phyloP scores from a whole-genome alignment of 2,329 filamentous ascomycete species.

The Colletotrichum tanaceti region DNA sequence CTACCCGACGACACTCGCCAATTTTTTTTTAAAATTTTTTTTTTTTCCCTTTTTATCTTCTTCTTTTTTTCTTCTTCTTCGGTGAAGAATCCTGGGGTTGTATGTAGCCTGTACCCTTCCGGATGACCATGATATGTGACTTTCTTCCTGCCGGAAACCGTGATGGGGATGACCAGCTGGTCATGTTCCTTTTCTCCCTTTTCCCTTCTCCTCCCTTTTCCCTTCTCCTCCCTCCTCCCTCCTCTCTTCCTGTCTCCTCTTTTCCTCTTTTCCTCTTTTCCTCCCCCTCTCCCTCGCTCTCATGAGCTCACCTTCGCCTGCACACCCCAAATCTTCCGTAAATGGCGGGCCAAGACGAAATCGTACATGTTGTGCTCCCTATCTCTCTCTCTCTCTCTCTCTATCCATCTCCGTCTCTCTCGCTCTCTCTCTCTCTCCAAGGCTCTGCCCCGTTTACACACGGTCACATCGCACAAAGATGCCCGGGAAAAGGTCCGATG shows the following conservation, averaged over 20 bases:
- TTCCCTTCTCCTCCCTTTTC: no score
- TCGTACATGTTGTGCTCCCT: conserved; percentile 31
- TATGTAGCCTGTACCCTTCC: neutral
- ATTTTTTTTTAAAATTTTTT: conserved; percentile 1
- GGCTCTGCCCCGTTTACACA: conserved; percentile 17
- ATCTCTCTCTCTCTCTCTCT: conserved; percentile 1
- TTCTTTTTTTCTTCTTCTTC: neutral
- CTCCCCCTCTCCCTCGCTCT: neutral
- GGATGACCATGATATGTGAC: neutral
- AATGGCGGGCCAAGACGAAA: conserved; percentile 27
- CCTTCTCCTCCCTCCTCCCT: no score
- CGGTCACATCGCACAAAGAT: conserved; percentile 38
- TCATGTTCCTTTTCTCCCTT: neutral
- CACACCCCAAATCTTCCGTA: neutral
- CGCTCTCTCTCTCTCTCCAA: conserved; percentile 14
- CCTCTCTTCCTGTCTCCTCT: no score
- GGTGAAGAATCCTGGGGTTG: conserved; percentile 13
- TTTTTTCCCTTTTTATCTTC: no score
- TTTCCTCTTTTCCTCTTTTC: neutral
- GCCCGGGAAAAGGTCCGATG: conserved; percentile 40
- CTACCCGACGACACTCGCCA: conserved; percentile 35
- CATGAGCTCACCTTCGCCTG: conserved; percentile 1
- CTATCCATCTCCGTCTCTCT: no score
- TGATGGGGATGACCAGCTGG: neutral
- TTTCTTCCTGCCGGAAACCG: neutral